Percentiles rank a stretch among this genome's conserved stretches.
These are phyloP conservation scores for Starmerella tilneyi DNA, from an alignment of 805 yeast genomes.

Conservation along the genomic window DNA sequence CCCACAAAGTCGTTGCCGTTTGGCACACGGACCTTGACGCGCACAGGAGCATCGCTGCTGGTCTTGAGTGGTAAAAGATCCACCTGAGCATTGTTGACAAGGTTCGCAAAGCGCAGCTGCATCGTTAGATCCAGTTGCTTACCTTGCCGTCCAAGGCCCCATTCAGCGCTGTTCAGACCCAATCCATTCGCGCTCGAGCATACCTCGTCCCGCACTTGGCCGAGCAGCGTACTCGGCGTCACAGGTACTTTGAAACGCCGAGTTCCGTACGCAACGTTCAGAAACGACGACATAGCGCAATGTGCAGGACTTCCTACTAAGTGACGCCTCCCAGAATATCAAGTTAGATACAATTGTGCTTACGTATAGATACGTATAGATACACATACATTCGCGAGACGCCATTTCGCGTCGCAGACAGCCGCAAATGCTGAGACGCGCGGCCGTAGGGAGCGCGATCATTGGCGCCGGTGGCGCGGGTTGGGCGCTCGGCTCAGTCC, in stretches of 20 bases:
- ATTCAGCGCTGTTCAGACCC: constrained; percentile 10
- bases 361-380: too few relatives aligned
- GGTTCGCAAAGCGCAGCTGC: constrained; percentile 22
- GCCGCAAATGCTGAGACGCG: constrained; percentile 2
- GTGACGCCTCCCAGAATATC: too few relatives aligned
- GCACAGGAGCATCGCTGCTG: constrained; percentile 1
- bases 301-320: too few relatives aligned
- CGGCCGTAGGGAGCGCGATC: constrained; percentile 3
- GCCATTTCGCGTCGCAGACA: too few relatives aligned
- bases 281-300: constrained; percentile 2
- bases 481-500: constrained; percentile 4
- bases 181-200: constrained; percentile 13
- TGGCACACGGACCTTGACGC: constrained; percentile 21
- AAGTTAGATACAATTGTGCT: too few relatives aligned
- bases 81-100: constrained; percentile 23
- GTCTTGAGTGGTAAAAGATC: constrained; percentile 9
- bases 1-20: constrained; percentile 19
- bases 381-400: too few relatives aligned
- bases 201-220: constrained; percentile 20
- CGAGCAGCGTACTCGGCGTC: constrained; percentile 20
- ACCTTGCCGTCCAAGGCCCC: constrained; percentile 17
- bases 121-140: constrained; percentile 22
- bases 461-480: constrained; percentile 3
- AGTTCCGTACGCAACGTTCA: constrained; percentile 15
- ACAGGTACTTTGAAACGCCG: constrained; percentile 20